Evolutionary conservation across 2,329 filamentous ascomycete genomes (phyloP).

Genomic region (Ciborinia camelliae): DNA sequence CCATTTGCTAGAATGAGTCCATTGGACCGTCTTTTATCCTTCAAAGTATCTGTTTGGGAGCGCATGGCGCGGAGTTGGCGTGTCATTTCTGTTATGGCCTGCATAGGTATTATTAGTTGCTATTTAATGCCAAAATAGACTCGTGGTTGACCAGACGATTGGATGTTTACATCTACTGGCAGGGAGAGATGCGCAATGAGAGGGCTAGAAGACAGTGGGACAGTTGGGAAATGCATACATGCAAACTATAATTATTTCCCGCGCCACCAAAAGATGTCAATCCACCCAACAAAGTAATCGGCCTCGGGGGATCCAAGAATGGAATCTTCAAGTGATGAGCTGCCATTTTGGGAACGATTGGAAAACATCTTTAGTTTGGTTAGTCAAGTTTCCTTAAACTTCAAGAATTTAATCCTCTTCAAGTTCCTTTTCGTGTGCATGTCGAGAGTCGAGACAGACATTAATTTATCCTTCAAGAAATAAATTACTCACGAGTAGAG

Average conservation of each 20-base stretch:
- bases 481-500: conserved; percentile 57
- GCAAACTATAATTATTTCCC: conserved; percentile 69
- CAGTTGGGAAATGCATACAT: conserved; percentile 48
- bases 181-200: too few relatives aligned
- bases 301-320: conserved; percentile 45
- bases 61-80: conserved; percentile 47
- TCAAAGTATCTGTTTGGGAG: too few relatives aligned
- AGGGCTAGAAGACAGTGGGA: too few relatives aligned
- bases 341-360: conserved; percentile 65
- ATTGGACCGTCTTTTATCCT: conserved; percentile 40
- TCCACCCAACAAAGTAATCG: conserved; percentile 60
- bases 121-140: neutral
- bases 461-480: neutral
- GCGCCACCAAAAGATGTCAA: conserved; percentile 67
- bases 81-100: conserved; percentile 54
- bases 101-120: neutral
- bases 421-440: too few relatives aligned
- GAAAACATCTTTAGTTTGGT: conserved; percentile 54
- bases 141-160: too few relatives aligned
- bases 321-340: conserved; percentile 56
- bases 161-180: too few relatives aligned
- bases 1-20: conserved; percentile 64
- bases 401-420: neutral
- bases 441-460: too few relatives aligned
- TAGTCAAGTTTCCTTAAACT: neutral